phyloP scores from a whole-genome alignment of 2,329 filamentous ascomycete genomes.

The Stagonosporopsis cucurbitacearum region DNA sequence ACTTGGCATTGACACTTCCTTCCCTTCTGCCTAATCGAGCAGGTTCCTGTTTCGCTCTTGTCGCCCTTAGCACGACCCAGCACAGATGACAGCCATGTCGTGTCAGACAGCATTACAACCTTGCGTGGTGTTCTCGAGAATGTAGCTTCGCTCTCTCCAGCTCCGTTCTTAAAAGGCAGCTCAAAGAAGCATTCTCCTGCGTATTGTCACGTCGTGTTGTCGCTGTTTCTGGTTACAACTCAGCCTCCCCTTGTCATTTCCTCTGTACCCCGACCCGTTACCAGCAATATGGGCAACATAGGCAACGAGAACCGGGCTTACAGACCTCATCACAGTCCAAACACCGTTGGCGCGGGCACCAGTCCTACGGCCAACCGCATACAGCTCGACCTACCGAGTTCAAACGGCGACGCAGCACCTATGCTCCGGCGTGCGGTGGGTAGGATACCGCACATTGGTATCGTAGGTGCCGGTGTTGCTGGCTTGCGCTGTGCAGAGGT shows the following conservation, averaged over 20 bases:
- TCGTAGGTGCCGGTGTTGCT: slow-evolving; percentile 74
- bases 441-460: slow-evolving; percentile 62
- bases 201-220: not conserved
- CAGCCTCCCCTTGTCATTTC: too few relatives aligned
- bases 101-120: slow-evolving; percentile 1
- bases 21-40: not conserved
- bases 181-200: not conserved
- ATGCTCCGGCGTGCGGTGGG: slow-evolving; percentile 44
- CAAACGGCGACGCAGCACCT: slow-evolving; percentile 27
- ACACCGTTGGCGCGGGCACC: slow-evolving; percentile 16
- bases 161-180: not conserved
- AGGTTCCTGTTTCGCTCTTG: not conserved
- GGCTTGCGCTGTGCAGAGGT: slow-evolving; percentile 75
- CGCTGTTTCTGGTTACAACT: not conserved
- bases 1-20: slow-evolving; percentile 8
- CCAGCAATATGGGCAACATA: slow-evolving; percentile 28
- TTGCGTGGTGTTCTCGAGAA: not conserved
- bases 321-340: slow-evolving; percentile 31
- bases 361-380: slow-evolving; percentile 30
- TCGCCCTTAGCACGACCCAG: not conserved
- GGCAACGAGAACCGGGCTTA: slow-evolving; percentile 39
- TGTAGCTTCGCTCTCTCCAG: not conserved
- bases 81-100: not conserved
- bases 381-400: slow-evolving; percentile 43
- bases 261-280: not conserved